Evolutionary conservation across 805 yeast species (phyloP), one percentile per base, ranked within the genome.

Genomic region (Groenewaldozyma tartarivorans): DNA sequence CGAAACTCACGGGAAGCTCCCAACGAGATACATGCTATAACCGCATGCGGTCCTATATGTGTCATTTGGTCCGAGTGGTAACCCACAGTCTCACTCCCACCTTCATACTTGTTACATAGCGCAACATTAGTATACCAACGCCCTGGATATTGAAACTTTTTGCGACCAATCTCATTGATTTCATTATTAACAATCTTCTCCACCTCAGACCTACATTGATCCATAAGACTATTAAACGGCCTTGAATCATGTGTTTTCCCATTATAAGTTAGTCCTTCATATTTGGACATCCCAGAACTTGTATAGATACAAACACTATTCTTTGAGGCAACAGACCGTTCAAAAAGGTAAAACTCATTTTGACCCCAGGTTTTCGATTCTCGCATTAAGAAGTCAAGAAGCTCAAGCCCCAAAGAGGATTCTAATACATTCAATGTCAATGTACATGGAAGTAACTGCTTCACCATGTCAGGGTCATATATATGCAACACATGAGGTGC

Each of bases 21-120:
- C 5, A 83, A 53, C 2, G 84, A 75, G 2, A 81, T 40, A 1
- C 88, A 77, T 0, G 79, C 85, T 36, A 84, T 75, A 30, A 67
- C 67, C 4, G 82, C 76, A 43, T 77, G 72, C 0, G 92, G 88
- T 0, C 94, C 94, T 18, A 81, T 67, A 38, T 76, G 68, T 0
- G 85, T 77, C 46, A 83, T 56, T 42, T 82, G 71, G 56, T 83
- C 94, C 2, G 87, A 77, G 55, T 83, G 94, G 75, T 79, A 81
- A 38, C 80, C 86, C 24, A 82, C 67, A 45, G 75, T 65, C 44
- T 72, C 72, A 4, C 63, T 58, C 5, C 70, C 65, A 4, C 62
- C 59, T 4, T 68, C 70, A 56, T 75, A 83, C 40, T 64, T 60
- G 49, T 82, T 82, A 16, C 73, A 71, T 3, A 80, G 66, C 18